Conservation (phyloP, 371 early-diverging fungal genomes). For the Lichtheimia ornata region DNA sequence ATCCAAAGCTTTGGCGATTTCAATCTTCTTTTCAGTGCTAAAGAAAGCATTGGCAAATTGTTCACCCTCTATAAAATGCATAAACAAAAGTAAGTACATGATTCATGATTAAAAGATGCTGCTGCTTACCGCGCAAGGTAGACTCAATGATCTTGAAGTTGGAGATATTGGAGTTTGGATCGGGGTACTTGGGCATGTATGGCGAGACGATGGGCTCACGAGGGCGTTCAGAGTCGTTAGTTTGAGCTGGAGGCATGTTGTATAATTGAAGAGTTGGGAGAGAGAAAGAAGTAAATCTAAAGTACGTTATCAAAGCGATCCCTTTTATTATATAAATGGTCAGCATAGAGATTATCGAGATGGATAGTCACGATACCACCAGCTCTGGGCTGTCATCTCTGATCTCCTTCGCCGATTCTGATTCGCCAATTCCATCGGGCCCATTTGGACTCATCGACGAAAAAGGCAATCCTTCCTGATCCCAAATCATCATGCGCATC, state of each 20-base stretch:
- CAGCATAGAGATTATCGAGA: slow-evolving; percentile 3
- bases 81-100: neutral
- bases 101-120: neutral
- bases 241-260: slow-evolving; percentile 5
- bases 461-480: too few relatives aligned
- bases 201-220: slow-evolving; percentile 44
- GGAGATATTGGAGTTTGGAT: slow-evolving; percentile 76
- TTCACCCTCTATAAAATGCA: slow-evolving; percentile 76
- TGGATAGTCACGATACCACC: slow-evolving; percentile 2
- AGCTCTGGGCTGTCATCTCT: neutral
- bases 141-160: slow-evolving; percentile 93
- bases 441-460: too few relatives aligned
- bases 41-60: slow-evolving; percentile 98
- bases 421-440: too few relatives aligned
- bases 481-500: too few relatives aligned
- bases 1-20: slow-evolving; percentile 94
- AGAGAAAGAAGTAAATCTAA: slow-evolving; percentile 2
- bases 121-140: slow-evolving; percentile 73
- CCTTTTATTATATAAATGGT: neutral
- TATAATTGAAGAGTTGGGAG: neutral
- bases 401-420: too few relatives aligned
- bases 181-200: slow-evolving; percentile 63
- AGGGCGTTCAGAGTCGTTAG: slow-evolving; percentile 15
- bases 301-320: neutral
- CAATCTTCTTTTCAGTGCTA: slow-evolving; percentile 91